Evolutionary conservation across 2,329 filamentous ascomycete genomes (phyloP), one percentile per base, ranked within the genome.

Genomic region (Ophiognomonia clavigignenti-juglandacearum): DNA sequence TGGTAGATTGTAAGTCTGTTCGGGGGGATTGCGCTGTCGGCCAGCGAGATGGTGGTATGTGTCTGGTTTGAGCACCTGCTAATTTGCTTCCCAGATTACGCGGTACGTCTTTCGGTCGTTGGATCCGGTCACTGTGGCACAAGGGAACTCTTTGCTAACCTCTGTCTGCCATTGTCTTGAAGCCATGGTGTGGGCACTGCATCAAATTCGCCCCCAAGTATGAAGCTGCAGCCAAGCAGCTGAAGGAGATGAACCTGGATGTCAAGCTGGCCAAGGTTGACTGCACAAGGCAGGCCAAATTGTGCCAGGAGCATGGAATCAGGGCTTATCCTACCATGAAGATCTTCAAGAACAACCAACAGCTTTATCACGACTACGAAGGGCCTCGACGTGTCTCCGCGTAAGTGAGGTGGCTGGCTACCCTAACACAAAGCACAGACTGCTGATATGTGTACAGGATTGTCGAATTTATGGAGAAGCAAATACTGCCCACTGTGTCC

Each of bases 271-370:
- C 78, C 70, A 93, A 95, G 82, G 72, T 95, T 60, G 92, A 96
- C 77, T 97, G 93, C 80, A 97, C 92, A 63, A 90, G 86, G 67
- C 88, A 98, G 76, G 74, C 83, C 54, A 89, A 95, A 24, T 85
- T 98, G 57, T 98, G 93, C 82, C 82, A 90, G 70, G 75, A 81
- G 59, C 88, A 87, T 62, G 91, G 88, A 54, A 90, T 98, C 39
- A 90, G 97, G 77, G 93, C 93, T 55, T 98, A 97, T 78, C 93
- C 93, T 53, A 98, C 93, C 57, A 82, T 98, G 66, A 98, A 97
- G 84, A 82, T 98, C 72, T 98, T 98, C 89, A 89, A 51, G 29
- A 87, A 91, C 61, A 92, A 93, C 58, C 71, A 74, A 39, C 88
- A 96, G 13, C 88, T 86, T 65, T 72, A 88, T 64, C 76, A 80